Base-by-base conservation (phyloP, 176 grass and related monocot genomes). In the Carex scoparia region DNA sequence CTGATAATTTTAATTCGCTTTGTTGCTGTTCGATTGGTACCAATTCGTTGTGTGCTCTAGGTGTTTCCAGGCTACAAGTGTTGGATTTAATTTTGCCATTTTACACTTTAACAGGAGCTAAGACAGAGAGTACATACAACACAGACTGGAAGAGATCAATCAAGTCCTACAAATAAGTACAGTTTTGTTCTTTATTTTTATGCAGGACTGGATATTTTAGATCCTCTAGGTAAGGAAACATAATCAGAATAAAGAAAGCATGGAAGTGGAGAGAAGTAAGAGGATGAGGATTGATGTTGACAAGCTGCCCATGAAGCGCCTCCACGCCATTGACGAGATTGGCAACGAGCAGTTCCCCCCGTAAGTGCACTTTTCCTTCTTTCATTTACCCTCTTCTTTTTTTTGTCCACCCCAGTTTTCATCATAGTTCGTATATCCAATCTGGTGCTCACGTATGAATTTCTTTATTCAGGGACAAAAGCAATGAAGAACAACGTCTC, bases 291-390 rank as follows among this genome's bases (percentile, higher is more conserved):
- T 98, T 84, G 95, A 98, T 89, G 84, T 98, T 13, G 93, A 95
- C 88, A 94, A 93, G 87, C 89, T 98, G 49, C 95, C 95, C 15
- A 93, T 98, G 86, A 98, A 98, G 85, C 89, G 93, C 28, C 91
- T 95, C 9, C 89, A 93, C 5, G 86, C 95, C 85, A 92, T 93
- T 1, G 95, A 98, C 37, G 93, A 95, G 87, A 70, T 88, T n/a
- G 93, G 95, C 46, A 95, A 93, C 63, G 95, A 98, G 83, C 93
- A 98, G 86, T 98, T 92, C 63, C 93, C 91, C n/a, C 93, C 69
- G 95, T 98, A 51, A 10, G 48, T 51, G 79, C 48, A 86, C 69
- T 33, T 1, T 53, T 42, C 33, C 7, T 63, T 66, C 32, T 3
- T 12, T 53, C 16, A 14, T 11, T 11, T 15, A 7, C 14, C 78